These are phyloP conservation scores for Cenchrus fungigraminus DNA, from an alignment of 176 grass and related monocot species.

Conservation along the genomic window DNA sequence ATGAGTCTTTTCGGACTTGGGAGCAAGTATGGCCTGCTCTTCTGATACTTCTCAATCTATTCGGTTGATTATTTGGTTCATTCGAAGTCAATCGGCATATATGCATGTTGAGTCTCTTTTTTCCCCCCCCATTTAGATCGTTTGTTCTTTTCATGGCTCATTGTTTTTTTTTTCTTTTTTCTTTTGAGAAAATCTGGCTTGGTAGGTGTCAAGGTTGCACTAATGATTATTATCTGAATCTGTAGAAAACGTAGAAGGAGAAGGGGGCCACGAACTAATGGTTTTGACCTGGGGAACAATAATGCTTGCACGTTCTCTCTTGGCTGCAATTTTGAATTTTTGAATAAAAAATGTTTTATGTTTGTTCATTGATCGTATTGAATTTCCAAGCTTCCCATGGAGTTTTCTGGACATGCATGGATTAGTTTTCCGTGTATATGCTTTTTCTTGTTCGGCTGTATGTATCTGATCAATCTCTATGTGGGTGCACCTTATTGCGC, in stretches of 20 bases:
- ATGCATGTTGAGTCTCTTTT: not conserved
- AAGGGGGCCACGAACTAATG: not conserved
- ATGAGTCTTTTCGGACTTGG: conserved; percentile 92
- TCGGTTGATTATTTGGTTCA: not conserved
- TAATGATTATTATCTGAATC: not conserved
- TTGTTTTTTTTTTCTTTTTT: not conserved
- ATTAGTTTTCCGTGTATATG: not conserved
- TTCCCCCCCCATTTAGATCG: not conserved
- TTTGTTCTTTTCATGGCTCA: not conserved
- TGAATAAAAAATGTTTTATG: not conserved
- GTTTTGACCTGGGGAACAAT: conserved; percentile 1
- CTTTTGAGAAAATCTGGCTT: not conserved
- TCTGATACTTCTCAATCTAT: not conserved
- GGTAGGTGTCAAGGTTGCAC: not conserved
- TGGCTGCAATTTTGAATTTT: not conserved
- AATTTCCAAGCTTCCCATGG: too few species aligned
- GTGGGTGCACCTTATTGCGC: not conserved
- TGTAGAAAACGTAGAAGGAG: not conserved
- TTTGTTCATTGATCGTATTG: not conserved
- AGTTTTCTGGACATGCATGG: not conserved
- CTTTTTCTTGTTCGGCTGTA: not conserved
- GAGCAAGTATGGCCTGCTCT: conserved; percentile 64
- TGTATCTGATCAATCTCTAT: conserved; percentile 4
- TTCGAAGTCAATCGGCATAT: not conserved
- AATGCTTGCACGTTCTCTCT: conserved; percentile 1